phyloP scores from a whole-genome alignment of 2,329 filamentous ascomycete species.

The Talaromyces sp. region DNA sequence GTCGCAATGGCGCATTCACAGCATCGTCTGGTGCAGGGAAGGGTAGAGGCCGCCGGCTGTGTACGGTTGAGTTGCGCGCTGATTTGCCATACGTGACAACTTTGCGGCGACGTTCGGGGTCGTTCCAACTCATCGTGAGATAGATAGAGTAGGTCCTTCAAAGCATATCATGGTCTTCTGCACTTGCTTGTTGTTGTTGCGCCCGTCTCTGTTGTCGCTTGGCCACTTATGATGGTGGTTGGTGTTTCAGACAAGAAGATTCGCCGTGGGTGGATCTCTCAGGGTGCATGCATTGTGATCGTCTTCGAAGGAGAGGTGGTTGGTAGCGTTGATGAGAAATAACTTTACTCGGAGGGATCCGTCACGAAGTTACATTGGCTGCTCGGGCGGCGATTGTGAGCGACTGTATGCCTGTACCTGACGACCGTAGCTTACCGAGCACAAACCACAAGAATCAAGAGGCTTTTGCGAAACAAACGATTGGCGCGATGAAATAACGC shows the following conservation, averaged over 20 bases:
- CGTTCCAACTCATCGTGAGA: constrained; percentile 10
- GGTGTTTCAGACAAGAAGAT: neutral
- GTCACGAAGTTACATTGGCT: neutral
- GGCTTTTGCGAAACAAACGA: neutral
- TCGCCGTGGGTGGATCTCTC: neutral
- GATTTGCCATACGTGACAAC: constrained; percentile 35
- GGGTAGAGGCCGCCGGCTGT: neutral
- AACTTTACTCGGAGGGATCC: neutral
- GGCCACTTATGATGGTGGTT: neutral
- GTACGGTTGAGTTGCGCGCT: neutral
- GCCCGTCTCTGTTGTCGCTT: neutral
- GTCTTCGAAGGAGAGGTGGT: neutral
- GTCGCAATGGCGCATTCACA: neutral
- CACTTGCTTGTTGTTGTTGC: neutral
- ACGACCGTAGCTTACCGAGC: neutral
- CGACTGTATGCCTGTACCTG: neutral
- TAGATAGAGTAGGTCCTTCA: neutral
- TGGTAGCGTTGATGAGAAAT: neutral
- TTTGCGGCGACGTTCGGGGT: constrained; percentile 21
- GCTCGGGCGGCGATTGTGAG: neutral
- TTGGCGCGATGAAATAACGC: neutral
- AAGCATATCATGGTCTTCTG: neutral
- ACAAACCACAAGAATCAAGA: neutral
- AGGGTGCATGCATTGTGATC: neutral
- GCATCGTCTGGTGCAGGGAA: neutral